phyloP scores from a whole-genome alignment of 164 flowering plant genomes.

The Paratinospora sagittata region DNA sequence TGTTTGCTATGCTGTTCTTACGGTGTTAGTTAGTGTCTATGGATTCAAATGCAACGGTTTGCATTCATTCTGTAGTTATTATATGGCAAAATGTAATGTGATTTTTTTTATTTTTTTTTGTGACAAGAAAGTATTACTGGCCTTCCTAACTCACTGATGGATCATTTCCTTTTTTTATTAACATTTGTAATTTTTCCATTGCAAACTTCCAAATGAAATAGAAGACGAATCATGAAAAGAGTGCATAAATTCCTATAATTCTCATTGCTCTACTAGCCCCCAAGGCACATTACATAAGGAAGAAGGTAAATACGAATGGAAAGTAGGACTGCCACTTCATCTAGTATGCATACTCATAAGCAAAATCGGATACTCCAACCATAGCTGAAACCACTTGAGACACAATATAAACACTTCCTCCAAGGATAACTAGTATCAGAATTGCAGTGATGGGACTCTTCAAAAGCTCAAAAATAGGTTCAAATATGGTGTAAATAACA shows the following conservation, averaged over 20 bases:
- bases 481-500: slow-evolving; percentile 53
- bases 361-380: slow-evolving; percentile 73
- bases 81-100: too few relatives aligned
- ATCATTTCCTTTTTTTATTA: too few relatives aligned
- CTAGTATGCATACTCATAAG: slow-evolving; percentile 63
- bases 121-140: not conserved
- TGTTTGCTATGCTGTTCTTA: too few relatives aligned
- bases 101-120: not conserved
- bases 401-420: slow-evolving; percentile 51
- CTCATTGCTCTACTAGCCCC: not conserved
- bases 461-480: slow-evolving; percentile 64
- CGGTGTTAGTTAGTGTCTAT: too few relatives aligned
- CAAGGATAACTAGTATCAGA: slow-evolving; percentile 51
- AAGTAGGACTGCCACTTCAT: not conserved
- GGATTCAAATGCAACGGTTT: not conserved
- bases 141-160: not conserved
- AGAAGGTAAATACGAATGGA: not conserved
- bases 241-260: not conserved
- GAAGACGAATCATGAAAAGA: not conserved
- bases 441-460: slow-evolving; percentile 82
- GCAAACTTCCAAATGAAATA: not conserved
- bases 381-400: slow-evolving; percentile 70
- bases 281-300: not conserved
- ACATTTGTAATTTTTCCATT: too few relatives aligned
- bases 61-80: not conserved